Base-by-base conservation (phyloP, 176 grass and related monocot species). In the Aechmea fasciata region DNA sequence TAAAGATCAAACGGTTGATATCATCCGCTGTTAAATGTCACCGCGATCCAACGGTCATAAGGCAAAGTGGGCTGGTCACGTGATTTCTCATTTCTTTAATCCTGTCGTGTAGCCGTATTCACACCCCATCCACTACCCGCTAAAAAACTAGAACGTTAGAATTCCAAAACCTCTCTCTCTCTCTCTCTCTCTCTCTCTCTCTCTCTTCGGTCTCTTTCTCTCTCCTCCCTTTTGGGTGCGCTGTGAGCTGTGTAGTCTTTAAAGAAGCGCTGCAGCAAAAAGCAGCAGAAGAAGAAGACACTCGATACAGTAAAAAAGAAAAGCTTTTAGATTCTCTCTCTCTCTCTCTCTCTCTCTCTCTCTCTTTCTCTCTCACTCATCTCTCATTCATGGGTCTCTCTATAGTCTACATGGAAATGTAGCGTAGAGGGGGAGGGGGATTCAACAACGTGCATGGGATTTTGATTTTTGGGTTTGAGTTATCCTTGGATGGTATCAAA, bases 161-260 rank as follows among this genome's bases (percentile, higher is more conserved):
- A 22, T 22, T 22, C 2, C 17, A 61, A 22, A 61, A 10, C 1
- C 0, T 57, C 53, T 57, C 54, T 57, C 54, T 19, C 54, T 15
- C 53, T 23, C 22, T 23, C 6, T 11, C 51, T 50, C 52, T 69
- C 65, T 69, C 49, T 75, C 41, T 72, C 70, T 52, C 13, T 19
- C 3, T 78, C 68, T 70, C 66, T 77, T 76, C 25, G 2, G 25
- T 69, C 25, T 76, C 65, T 69, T 41, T 59, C 11, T 65, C 25
- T 69, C 66, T 12, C 12, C 3, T 71, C 54, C 64, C 67, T 79
- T 71, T 70, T 13, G 13, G 49, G 67, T 33, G 2, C 12, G 63
- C 63, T 71, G 75, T 78, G 75, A 78, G 75, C 66, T 78, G 75
- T 62, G 41, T 26, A 14, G 19, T 29, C 63, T 79, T 70, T 51